Evolutionary conservation across 106 monocot genomes (phyloP), one percentile per base, ranked within the genome.

Genomic region (Allium cepa): DNA sequence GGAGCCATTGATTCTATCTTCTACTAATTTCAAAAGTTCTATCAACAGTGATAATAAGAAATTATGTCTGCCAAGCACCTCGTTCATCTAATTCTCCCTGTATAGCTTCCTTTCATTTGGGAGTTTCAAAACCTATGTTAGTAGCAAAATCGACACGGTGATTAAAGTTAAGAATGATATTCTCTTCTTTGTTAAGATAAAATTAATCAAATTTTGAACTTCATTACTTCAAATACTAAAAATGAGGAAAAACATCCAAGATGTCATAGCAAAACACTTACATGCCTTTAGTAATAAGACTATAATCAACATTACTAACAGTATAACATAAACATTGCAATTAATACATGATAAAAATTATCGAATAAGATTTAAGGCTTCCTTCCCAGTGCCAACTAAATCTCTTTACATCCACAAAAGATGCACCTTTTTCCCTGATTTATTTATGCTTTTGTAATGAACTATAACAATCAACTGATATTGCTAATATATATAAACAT

Each of bases 401-500:
- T 92, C 92, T 75, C 88, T 97, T 67, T 77, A 88, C 80, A 79
- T 92, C 96, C 96, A 97, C 47, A 92, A 75, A 87, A 88, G 96
- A 47, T 97, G 96, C 62, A 92, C 84, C 22, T 76, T 80, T 65
- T 75, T 87, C 7, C 74, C 78, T 46, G 69, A 10, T 52, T 60
- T 73, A 46, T 59, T 77, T 7, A 70, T 53, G 46, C 59, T 63
- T 59, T 78, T 80, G 73, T 22, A 58, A 74, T 14, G 18, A 50
- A 11, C n/a, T 22, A 50, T 22, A 10, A 53, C 10, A 53, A 53
- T 53, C 13, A 53, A 10, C 52, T 10, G 0, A 53, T 53, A 22
- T 22, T 22, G 22, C 22, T 22, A 22, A 22, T 22, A 22, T 22
- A 22, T 22, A 22, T 22, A 64, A 48, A 49, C 49, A 64, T 64